Evolutionary conservation across 2,329 filamentous ascomycete genomes (phyloP), one percentile per base, ranked within the genome.

Genomic region (Emmonsiellopsis sp.): DNA sequence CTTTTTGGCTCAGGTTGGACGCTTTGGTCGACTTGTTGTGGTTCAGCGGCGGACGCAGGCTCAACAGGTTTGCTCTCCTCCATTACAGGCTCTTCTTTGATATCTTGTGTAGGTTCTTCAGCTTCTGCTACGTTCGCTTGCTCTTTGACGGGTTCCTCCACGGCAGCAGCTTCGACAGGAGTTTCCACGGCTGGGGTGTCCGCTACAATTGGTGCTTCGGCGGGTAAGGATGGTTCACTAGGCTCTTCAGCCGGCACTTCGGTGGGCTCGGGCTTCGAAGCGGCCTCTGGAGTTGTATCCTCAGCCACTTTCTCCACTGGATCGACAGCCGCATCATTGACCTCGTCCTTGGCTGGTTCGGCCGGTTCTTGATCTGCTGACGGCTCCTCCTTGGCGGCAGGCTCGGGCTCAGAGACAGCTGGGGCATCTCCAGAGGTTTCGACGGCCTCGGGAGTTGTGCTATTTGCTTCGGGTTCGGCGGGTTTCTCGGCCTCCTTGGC

Each of bases 311-410:
- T 27, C 21, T 27, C 21, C 21, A 1, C 21, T 27, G 21, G 3
- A 27, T 27, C 21, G 5, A 27, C 21, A 27, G 21, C 5, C 21
- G 21, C 21, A 27, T 27, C 21, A 27, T 27, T 27, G 21, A 27
- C 21, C 5, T 27, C 14, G n/a, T 49, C 46, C 14, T 4, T 13
- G 27, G 8, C 5, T 5, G 8, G n/a, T 3, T 40, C 8, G 14
- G 17, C 21, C 10, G 33, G 11, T n/a, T 44, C 50, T 27, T 59
- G 53, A 2, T 53, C 55, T 7, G 48, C 51, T 27, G 52, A 37
- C 21, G 55, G 31, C 5, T 53, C 51, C 11, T 56, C 37, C 33
- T 54, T 52, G 8, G 44, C 45, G 27, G 46, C 31, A 7, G 33
- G 33, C 10, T 39, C 17, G 17, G 13, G 14, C 27, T 10, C 7